phyloP scores from a whole-genome alignment of 2,329 filamentous ascomycete species.

The Bipolaris oryzae region DNA sequence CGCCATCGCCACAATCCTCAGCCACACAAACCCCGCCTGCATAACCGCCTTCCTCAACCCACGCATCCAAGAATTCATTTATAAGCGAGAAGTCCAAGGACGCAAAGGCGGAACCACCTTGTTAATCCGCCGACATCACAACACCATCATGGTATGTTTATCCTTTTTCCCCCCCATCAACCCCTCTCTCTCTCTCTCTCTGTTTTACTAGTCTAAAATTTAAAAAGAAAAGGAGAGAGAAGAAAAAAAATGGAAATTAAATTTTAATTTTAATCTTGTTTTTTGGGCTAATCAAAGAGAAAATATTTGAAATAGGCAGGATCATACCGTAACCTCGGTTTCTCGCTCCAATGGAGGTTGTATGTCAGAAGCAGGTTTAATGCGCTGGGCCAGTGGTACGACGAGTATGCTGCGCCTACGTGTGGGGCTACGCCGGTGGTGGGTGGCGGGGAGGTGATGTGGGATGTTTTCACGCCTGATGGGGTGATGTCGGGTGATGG shows the following conservation, averaged over 20 bases:
- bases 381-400: constrained; percentile 21
- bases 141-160: constrained; percentile 11
- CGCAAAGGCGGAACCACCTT: constrained; percentile 3
- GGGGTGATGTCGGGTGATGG: not conserved
- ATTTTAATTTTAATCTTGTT: too few species aligned
- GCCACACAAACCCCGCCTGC: constrained; percentile 17
- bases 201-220: too few species aligned
- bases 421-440: constrained; percentile 8
- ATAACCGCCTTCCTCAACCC: constrained; percentile 22
- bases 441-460: constrained; percentile 7
- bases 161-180: too few species aligned
- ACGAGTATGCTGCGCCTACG: constrained; percentile 15
- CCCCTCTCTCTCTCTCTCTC: too few species aligned
- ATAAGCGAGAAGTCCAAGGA: constrained; percentile 15
- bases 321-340: constrained; percentile 23
- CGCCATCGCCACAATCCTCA: constrained; percentile 23
- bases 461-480: constrained; percentile 13
- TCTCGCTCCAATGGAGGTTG: constrained; percentile 18
- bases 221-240: too few species aligned
- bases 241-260: too few species aligned
- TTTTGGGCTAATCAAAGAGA: too few species aligned
- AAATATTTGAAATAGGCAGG: too few species aligned
- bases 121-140: constrained; percentile 15
- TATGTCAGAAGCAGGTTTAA: constrained; percentile 17
- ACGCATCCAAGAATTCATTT: constrained; percentile 16